Evolutionary conservation across 176 grass and related monocot genomes (phyloP).

Genomic region (Hordeum marinum): DNA sequence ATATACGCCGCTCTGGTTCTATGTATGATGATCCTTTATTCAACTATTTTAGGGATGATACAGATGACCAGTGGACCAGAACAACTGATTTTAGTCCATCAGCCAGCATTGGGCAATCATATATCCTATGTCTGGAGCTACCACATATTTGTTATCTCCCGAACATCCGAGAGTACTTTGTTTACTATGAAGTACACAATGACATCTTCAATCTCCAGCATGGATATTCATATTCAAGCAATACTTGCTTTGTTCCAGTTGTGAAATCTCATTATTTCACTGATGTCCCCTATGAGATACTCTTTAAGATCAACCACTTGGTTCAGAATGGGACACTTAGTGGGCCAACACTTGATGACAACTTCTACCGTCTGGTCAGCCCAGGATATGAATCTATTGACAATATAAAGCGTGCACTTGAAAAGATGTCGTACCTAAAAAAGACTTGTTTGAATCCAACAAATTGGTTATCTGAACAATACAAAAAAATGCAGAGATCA

Average conservation of each 20-base stretch:
- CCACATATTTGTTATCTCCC: conserved; percentile 32
- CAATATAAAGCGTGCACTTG: conserved; percentile 58
- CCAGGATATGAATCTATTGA: conserved; percentile 26
- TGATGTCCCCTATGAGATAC: conserved; percentile 61
- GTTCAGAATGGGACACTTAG: conserved; percentile 88
- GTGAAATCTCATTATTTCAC: conserved; percentile 38
- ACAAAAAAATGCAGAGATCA: conserved; percentile 30
- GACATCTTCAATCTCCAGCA: conserved; percentile 24
- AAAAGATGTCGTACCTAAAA: conserved; percentile 62
- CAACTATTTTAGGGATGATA: conserved; percentile 58
- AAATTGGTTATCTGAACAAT: conserved; percentile 51
- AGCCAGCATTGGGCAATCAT: conserved; percentile 73
- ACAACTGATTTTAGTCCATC: conserved; percentile 75
- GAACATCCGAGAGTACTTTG: conserved; percentile 61
- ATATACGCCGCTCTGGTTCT: not conserved
- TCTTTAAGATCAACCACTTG: conserved; percentile 86
- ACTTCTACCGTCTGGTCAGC: conserved; percentile 51
- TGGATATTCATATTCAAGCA: conserved; percentile 58
- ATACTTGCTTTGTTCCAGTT: conserved; percentile 45
- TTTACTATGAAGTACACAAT: conserved; percentile 56
- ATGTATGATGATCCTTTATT: conserved; percentile 47
- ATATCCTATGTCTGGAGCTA: conserved; percentile 69
- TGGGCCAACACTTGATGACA: conserved; percentile 58
- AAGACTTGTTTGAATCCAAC: conserved; percentile 66
- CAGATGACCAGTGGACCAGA: conserved; percentile 78